These are phyloP conservation scores for Aureobasidium sp. DNA, from an alignment of 2,329 filamentous ascomycete genomes.

Conservation along the genomic window DNA sequence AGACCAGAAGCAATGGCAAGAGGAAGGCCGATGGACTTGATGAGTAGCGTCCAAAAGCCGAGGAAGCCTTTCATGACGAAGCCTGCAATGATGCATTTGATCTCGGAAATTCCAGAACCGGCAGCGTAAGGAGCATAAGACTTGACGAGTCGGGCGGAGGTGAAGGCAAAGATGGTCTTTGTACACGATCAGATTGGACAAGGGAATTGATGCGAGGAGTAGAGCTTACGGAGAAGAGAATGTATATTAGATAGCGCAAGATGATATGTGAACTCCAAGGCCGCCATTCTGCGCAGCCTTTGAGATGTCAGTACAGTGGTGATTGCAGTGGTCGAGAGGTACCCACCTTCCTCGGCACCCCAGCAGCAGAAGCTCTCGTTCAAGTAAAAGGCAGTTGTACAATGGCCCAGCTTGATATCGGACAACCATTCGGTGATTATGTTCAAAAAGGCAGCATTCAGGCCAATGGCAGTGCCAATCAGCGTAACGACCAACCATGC, in stretches of 20 bases:
- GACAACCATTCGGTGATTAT: constrained; percentile 96
- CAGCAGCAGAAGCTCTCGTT: constrained; percentile 98
- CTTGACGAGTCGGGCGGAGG: constrained; percentile 77
- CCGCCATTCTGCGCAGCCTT: constrained; percentile 76
- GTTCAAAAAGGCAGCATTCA: constrained; percentile 89
- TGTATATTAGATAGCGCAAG: constrained; percentile 82
- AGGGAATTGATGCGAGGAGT: constrained; percentile 21
- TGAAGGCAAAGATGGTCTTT: constrained; percentile 61
- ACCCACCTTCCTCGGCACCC: constrained; percentile 69
- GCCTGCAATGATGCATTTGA: constrained; percentile 97
- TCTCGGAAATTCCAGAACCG: constrained; percentile 94
- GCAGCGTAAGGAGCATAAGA: constrained; percentile 92
- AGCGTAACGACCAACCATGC: constrained; percentile 96
- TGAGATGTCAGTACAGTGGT: constrained; percentile 35
- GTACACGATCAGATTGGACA: not conserved
- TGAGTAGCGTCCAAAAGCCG: constrained; percentile 81
- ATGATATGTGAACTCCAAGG: constrained; percentile 73
- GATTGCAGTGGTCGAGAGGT: constrained; percentile 34
- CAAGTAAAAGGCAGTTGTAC: constrained; percentile 89
- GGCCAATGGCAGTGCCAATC: constrained; percentile 82
- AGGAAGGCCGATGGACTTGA: constrained; percentile 88
- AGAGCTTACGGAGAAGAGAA: constrained; percentile 63
- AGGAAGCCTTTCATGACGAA: constrained; percentile 99
- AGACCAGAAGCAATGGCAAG: constrained; percentile 89
- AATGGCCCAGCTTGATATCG: constrained; percentile 94